These are phyloP conservation scores for Ambrosia artemisiifolia DNA, from an alignment of 129 eudicot genomes.

Conservation along the genomic window DNA sequence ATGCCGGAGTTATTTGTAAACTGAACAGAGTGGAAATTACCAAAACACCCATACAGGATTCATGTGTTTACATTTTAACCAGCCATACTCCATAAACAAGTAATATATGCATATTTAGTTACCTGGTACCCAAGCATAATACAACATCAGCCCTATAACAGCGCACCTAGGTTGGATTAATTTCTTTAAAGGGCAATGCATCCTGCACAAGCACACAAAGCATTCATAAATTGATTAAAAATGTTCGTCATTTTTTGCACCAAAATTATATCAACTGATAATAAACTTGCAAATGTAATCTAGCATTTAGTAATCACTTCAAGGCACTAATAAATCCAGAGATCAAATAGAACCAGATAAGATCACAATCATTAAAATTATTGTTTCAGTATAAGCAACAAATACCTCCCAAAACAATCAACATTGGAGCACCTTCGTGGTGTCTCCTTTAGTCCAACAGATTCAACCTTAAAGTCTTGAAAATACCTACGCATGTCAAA, in stretches of 20 bases:
- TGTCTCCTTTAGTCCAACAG: conserved; percentile 87
- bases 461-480: conserved; percentile 89
- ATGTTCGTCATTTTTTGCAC: background rate
- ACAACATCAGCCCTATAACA: conserved; percentile 83
- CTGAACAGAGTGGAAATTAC: conserved; percentile 39
- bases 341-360: background rate
- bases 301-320: too few relatives aligned
- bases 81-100: conserved; percentile 19
- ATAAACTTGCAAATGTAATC: too few relatives aligned
- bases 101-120: conserved; percentile 13
- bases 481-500: conserved; percentile 54
- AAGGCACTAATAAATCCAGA: too few relatives aligned
- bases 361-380: background rate
- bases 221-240: background rate
- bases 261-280: too few relatives aligned
- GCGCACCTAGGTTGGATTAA: conserved; percentile 72
- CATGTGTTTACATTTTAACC: background rate
- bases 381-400: conserved; percentile 2
- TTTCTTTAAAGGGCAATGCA: conserved; percentile 72
- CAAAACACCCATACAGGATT: conserved; percentile 3
- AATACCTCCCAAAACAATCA: conserved; percentile 85
- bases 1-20: conserved; percentile 86
- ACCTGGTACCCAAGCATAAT: conserved; percentile 86
- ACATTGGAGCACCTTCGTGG: conserved; percentile 64
- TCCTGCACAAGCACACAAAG: conserved; percentile 45